Conservation (phyloP, 2,329 filamentous ascomycete species). For the Calycina herbarum region DNA sequence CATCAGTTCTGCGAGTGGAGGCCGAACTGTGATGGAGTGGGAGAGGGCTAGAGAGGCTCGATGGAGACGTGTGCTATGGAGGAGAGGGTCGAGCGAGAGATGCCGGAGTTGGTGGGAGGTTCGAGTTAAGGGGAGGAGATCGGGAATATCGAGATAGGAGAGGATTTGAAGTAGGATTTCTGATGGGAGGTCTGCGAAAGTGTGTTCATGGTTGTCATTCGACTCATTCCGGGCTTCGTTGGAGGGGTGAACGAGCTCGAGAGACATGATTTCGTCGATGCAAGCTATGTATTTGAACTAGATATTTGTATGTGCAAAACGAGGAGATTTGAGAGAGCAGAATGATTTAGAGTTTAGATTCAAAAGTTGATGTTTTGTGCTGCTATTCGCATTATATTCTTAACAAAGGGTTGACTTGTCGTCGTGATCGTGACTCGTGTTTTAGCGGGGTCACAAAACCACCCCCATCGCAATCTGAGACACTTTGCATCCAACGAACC, state of each 20-base stretch:
- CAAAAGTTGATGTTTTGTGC: background rate
- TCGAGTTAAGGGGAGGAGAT: constrained; percentile 45
- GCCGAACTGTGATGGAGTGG: constrained; percentile 56
- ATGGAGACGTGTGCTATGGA: constrained; percentile 63
- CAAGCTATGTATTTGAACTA: background rate
- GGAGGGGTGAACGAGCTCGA: background rate
- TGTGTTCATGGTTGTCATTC: background rate
- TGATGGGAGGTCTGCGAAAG: constrained; percentile 22
- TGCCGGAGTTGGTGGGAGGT: constrained; percentile 55
- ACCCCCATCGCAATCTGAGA: constrained; percentile 5
- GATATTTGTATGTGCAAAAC: background rate
- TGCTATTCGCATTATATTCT: background rate
- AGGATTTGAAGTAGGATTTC: constrained; percentile 48
- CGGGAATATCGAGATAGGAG: constrained; percentile 46
- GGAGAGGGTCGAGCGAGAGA: constrained; percentile 63
- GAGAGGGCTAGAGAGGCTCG: constrained; percentile 55
- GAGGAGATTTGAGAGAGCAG: background rate
- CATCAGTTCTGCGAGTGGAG: constrained; percentile 62
- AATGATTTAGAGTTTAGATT: background rate
- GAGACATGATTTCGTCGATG: background rate
- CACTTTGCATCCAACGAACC: constrained; percentile 3
- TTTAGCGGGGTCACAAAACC: constrained; percentile 8
- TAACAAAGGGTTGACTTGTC: background rate
- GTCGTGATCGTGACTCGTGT: background rate
- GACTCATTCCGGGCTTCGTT: background rate